These are phyloP conservation scores for Fusarium sp. DNA, from an alignment of 2,329 filamentous ascomycete genomes.

Conservation along the genomic window DNA sequence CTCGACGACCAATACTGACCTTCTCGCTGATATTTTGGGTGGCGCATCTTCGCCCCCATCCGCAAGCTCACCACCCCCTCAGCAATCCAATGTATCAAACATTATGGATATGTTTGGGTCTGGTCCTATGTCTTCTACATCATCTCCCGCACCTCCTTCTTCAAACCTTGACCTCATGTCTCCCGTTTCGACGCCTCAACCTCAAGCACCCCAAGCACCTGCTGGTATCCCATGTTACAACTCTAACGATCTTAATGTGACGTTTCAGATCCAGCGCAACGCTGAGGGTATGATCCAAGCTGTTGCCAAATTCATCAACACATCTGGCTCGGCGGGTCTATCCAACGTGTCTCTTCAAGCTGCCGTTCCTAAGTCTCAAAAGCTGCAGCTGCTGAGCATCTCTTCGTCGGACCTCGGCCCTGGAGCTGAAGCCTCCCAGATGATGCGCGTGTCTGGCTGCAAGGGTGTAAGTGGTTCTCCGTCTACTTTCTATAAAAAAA, in stretches of 20 bases:
- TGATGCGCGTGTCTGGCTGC: constrained; percentile 87
- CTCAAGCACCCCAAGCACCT: constrained; percentile 57
- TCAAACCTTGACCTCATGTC: constrained; percentile 65
- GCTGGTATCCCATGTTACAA: constrained; percentile 81
- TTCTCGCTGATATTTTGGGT: constrained; percentile 92
- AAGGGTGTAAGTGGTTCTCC: constrained; percentile 80
- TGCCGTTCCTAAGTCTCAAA: constrained; percentile 96
- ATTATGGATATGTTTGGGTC: constrained; percentile 92
- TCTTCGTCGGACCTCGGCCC: constrained; percentile 81
- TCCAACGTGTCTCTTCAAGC: constrained; percentile 88
- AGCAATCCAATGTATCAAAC: constrained; percentile 71
- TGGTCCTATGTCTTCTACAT: constrained; percentile 56
- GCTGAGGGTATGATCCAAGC: constrained; percentile 84
- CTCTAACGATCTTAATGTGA: constrained; percentile 85
- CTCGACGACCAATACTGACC: constrained; percentile 81
- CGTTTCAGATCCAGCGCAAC: constrained; percentile 86
- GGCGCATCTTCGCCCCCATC: constrained; percentile 67
- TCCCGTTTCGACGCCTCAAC: constrained; percentile 57
- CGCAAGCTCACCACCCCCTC: constrained; percentile 62
- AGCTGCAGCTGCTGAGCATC: constrained; percentile 90
- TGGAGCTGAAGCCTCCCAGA: constrained; percentile 87
- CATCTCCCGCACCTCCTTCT: constrained; percentile 56
- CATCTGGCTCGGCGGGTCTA: constrained; percentile 73
- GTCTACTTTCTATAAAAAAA: neutral
- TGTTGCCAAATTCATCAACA: constrained; percentile 86